phyloP scores from a whole-genome alignment of 2,329 filamentous ascomycete species.

The Ophiostoma piceae region DNA sequence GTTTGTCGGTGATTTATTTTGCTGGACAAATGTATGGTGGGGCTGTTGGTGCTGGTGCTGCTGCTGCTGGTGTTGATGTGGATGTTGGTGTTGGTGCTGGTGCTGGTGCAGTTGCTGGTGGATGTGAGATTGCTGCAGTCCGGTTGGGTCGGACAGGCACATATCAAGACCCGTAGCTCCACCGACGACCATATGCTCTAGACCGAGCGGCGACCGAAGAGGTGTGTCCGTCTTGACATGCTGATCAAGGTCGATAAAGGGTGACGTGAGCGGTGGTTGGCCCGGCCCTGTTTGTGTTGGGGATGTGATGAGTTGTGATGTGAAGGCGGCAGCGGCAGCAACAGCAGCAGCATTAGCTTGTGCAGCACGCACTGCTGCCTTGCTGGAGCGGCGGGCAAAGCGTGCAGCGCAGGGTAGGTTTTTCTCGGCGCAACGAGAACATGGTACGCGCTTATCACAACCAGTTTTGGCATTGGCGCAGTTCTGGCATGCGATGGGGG shows the following conservation, averaged over 20 bases:
- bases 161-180: constrained; percentile 21
- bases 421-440: constrained; percentile 46
- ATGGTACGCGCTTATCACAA: constrained; percentile 47
- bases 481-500: constrained; percentile 46
- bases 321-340: constrained; percentile 31
- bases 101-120: constrained; percentile 22
- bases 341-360: constrained; percentile 37
- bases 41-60: neutral
- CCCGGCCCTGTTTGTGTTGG: constrained; percentile 29
- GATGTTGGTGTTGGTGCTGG: constrained; percentile 19
- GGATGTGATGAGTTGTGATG: constrained; percentile 27
- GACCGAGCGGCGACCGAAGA: constrained; percentile 11
- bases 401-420: constrained; percentile 45
- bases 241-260: constrained; percentile 38
- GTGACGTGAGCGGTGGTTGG: constrained; percentile 32
- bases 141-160: constrained; percentile 24
- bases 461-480: constrained; percentile 49
- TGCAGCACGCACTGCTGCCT: constrained; percentile 42
- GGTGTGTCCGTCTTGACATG: constrained; percentile 10
- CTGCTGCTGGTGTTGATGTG: constrained; percentile 21
- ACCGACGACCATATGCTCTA: constrained; percentile 22
- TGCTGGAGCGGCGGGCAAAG: constrained; percentile 48
- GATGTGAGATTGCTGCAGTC: constrained; percentile 19
- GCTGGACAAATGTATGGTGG: constrained; percentile 1
- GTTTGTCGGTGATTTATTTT: constrained; percentile 34